Conservation (phyloP, 192 early-diverging fungal species). For the Linnemannia schmuckeri region DNA sequence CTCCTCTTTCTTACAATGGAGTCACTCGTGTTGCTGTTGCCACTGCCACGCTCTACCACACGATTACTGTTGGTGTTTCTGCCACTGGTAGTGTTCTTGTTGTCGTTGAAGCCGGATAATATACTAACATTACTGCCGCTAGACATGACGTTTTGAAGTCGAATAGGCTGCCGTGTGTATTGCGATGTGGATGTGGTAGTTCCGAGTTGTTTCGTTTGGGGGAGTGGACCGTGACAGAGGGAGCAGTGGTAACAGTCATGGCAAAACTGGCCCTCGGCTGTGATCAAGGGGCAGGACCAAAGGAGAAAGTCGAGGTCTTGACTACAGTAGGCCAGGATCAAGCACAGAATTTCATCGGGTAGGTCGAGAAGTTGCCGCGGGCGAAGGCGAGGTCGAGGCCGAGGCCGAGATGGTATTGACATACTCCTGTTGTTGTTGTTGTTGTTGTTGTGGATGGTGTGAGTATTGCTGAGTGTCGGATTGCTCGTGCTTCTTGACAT, state of each 20-base stretch:
- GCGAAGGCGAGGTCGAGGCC: background rate
- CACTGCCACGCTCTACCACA: background rate
- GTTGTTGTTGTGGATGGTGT: background rate
- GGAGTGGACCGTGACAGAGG: background rate
- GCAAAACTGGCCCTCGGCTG: slow-evolving; percentile 21
- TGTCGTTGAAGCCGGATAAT: background rate
- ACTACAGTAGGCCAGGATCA: slow-evolving; percentile 34
- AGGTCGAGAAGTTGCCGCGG: slow-evolving; percentile 38
- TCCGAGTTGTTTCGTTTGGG: background rate
- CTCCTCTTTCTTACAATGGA: slow-evolving; percentile 29
- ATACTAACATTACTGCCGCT: slow-evolving; percentile 6
- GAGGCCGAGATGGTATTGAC: background rate
- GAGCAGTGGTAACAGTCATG: slow-evolving; percentile 38
- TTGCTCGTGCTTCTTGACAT: background rate
- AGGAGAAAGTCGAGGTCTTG: slow-evolving; percentile 30
- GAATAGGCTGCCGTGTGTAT: background rate
- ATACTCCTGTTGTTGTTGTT: background rate
- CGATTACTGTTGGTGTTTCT: background rate
- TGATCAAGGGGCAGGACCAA: slow-evolving; percentile 33
- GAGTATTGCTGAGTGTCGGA: background rate
- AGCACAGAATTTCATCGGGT: slow-evolving; percentile 31
- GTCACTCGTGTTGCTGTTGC: background rate
- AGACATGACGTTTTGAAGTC: background rate
- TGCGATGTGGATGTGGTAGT: background rate
- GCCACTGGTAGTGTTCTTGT: background rate